Conservation (phyloP, 2,329 filamentous ascomycete genomes). For the Dryadomyces quercivorus region DNA sequence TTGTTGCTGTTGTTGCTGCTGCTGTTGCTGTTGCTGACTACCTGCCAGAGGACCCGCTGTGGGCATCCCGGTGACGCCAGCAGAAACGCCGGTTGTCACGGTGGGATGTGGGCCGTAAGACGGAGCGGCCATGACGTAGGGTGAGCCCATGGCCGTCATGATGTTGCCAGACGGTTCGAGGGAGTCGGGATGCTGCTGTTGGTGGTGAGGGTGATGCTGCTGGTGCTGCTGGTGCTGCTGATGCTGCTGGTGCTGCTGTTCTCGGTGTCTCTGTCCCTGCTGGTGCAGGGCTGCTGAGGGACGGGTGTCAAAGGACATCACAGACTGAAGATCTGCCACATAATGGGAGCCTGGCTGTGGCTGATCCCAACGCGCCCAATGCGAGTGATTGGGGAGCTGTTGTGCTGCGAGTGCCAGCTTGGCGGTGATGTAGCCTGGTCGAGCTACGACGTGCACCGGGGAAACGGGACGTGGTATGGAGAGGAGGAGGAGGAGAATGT, state of each 20-base stretch:
- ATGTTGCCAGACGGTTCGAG: not conserved
- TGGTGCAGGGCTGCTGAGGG: constrained; percentile 16
- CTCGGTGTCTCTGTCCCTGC: constrained; percentile 2
- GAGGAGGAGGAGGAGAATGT: constrained; percentile 2
- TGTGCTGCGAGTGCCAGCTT: constrained; percentile 38
- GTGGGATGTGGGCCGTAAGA: not conserved
- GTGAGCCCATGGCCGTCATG: not conserved
- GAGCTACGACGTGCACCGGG: constrained; percentile 3
- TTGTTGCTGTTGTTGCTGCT: not conserved
- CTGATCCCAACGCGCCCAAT: constrained; percentile 46
- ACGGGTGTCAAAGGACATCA: constrained; percentile 38
- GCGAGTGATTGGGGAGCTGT: constrained; percentile 29
- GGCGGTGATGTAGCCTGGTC: constrained; percentile 14
- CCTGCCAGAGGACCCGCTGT: not conserved
- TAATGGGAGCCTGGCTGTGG: constrained; percentile 30
- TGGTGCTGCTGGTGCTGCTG: not conserved
- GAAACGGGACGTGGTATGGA: constrained; percentile 1
- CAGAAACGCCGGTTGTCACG: not conserved
- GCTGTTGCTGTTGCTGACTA: not conserved
- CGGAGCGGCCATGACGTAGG: not conserved
- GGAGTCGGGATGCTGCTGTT: not conserved
- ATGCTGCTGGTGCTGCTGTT: constrained; percentile 1
- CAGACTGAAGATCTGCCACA: constrained; percentile 28
- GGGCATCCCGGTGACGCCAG: not conserved
- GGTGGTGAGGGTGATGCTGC: not conserved